These are phyloP conservation scores for Suillus hirtellus DNA, from an alignment of 768 basidiomycete species.

Conservation along the genomic window DNA sequence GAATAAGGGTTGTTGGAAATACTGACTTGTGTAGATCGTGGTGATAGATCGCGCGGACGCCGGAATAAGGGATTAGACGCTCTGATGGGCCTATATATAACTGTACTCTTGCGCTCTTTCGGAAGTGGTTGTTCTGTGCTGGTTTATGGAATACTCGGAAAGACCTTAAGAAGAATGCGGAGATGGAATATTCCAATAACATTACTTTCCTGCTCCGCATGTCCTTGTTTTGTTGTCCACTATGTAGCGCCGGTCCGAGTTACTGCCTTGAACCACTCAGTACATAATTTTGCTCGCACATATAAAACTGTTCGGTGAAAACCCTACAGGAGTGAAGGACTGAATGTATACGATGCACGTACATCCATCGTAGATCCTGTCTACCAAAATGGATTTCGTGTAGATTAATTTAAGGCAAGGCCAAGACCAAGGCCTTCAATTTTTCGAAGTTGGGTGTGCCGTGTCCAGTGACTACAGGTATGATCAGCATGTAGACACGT, in stretches of 20 bases:
- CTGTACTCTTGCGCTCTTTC: background rate
- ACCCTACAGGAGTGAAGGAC: background rate
- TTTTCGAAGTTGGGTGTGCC: constrained; percentile 55
- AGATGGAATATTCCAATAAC: constrained; percentile 42
- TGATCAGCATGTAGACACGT: constrained; percentile 14
- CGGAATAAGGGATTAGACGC: background rate
- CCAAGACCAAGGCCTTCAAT: constrained; percentile 39
- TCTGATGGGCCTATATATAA: background rate
- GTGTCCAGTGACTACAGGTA: constrained; percentile 49
- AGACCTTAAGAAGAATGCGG: constrained; percentile 93
- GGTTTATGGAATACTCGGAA: constrained; percentile 97
- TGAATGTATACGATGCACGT: background rate
- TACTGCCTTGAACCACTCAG: background rate
- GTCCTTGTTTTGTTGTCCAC: background rate
- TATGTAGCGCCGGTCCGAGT: background rate
- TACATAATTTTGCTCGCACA: background rate
- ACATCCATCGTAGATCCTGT: background rate
- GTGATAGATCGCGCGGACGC: background rate
- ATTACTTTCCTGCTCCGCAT: background rate
- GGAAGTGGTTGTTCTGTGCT: background rate
- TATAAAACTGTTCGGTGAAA: background rate
- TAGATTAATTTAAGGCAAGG: background rate
- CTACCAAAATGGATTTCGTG: background rate
- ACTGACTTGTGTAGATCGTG: background rate
- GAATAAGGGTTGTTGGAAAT: too few species aligned